Conservation (phyloP, 1,284 basidiomycete genomes). For the Ustilago loliicola region DNA sequence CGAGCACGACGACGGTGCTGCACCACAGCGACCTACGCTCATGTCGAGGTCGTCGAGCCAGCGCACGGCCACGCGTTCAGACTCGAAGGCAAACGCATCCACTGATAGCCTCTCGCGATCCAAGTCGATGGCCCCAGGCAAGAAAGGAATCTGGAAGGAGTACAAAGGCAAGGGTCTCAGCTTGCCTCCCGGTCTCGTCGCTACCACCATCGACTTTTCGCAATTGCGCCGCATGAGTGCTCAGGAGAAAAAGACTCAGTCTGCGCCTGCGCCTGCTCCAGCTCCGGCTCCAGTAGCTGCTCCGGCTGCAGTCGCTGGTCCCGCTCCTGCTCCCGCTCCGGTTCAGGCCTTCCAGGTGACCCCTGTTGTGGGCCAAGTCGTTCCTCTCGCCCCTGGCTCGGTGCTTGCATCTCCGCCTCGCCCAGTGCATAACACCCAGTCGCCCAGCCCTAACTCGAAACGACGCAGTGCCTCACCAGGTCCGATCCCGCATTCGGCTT, state of each 20-base stretch:
- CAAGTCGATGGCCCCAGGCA: slow-evolving; percentile 36
- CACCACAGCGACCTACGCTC: slow-evolving; percentile 34
- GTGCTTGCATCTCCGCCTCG: slow-evolving; percentile 34
- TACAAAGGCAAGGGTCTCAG: slow-evolving; percentile 61
- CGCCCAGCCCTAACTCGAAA: slow-evolving; percentile 30
- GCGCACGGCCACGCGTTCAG: slow-evolving; percentile 29
- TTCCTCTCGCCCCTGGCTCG: slow-evolving; percentile 18
- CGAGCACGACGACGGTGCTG: slow-evolving; percentile 26
- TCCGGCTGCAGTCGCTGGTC: background rate
- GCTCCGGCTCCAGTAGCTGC: background rate
- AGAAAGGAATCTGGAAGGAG: slow-evolving; percentile 46
- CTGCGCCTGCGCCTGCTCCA: slow-evolving; percentile 4
- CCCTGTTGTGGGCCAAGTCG: slow-evolving; percentile 22
- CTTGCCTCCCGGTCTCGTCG: slow-evolving; percentile 56
- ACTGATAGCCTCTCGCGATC: slow-evolving; percentile 32
- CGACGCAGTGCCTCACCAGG: slow-evolving; percentile 26
- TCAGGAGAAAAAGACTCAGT: slow-evolving; percentile 31
- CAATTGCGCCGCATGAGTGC: slow-evolving; percentile 29
- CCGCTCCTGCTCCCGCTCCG: background rate
- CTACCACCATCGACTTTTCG: slow-evolving; percentile 59
- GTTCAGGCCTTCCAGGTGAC: slow-evolving; percentile 3
- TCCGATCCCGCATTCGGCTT: slow-evolving; percentile 26
- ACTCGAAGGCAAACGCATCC: slow-evolving; percentile 13
- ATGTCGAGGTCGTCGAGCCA: slow-evolving; percentile 53
- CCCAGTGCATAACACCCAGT: slow-evolving; percentile 6